Evolutionary conservation across 805 yeast species (phyloP), one percentile per base, ranked within the genome.

Genomic region (Starmerella powellii): DNA sequence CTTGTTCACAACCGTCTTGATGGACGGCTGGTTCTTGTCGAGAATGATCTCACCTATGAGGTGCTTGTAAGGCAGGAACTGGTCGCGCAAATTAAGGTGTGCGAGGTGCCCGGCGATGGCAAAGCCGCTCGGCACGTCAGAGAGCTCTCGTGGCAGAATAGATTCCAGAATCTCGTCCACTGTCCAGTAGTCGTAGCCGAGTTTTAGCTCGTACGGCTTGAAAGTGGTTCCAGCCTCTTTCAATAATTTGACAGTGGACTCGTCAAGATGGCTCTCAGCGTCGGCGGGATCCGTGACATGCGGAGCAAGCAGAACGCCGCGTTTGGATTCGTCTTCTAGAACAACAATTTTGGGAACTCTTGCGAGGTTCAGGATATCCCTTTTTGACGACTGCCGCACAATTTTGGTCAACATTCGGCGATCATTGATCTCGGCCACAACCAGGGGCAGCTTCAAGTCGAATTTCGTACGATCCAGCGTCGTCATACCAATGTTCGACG

Each of bases 41-140:
- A 91, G 62, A 20, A 88, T 76, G 1, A 88, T 85, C 58, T 85
- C 83, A 0, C 98, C 99, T 46, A 93, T 91, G 16, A 91, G 58
- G 1, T 64, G 49, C 36, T 81, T 87, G 57, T 70, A 88, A 1
- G 93, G 93, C 56, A 84, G 77, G 63, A 78, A 91, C 56, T 83
- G 91, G 31, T 79, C 80, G 34, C 86, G 68, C 32, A 91, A 61
- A 55, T 91, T 91, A 56, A 93, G 62, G 61, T 91, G 99, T 0
- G 97, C 98, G 44, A 91, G 72, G 62, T 91, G 97, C 0, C 99
- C 99, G 0, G 94, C 93, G 29, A 77, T 75, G 1, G 97, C 83
- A 59, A 82, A 91, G 0, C 97, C 93, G 1, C 91, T 69, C 1
- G 98, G 99, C 8, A 80, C 67, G 43, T 85, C 94, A 32, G 72